Evolutionary conservation across 1,284 basidiomycete genomes (phyloP).

Genomic region (Inonotus hispidus): DNA sequence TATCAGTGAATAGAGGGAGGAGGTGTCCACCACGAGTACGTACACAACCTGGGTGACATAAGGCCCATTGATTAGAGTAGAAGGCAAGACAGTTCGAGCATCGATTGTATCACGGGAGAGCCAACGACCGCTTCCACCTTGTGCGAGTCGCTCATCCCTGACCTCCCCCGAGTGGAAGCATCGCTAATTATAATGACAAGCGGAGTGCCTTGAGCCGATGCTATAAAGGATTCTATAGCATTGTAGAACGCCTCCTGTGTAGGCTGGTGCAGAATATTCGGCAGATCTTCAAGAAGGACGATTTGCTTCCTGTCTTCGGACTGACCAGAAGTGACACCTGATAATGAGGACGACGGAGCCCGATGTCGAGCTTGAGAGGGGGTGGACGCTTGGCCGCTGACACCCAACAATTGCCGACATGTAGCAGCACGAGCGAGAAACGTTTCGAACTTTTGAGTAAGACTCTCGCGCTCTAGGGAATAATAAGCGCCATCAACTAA

Average conservation of each 20-base stretch:
- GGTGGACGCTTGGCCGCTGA: conserved; percentile 19
- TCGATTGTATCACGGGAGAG: conserved; percentile 55
- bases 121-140: conserved; percentile 35
- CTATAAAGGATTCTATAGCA: conserved; percentile 55
- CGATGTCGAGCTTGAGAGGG: conserved; percentile 16
- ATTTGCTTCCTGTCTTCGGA: conserved; percentile 40
- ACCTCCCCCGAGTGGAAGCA: conserved; percentile 68
- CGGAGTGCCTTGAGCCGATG: conserved; percentile 44
- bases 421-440: conserved; percentile 74
- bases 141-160: conserved; percentile 47
- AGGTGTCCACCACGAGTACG: conserved; percentile 23
- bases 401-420: conserved; percentile 52
- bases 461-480: conserved; percentile 47
- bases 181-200: conserved; percentile 86
- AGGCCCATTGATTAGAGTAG: conserved; percentile 52
- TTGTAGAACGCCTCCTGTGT: conserved; percentile 78
- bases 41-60: conserved; percentile 74
- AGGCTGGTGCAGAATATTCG: conserved; percentile 76
- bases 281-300: conserved; percentile 88
- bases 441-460: conserved; percentile 68
- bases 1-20: conserved; percentile 5
- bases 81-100: conserved; percentile 61
- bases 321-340: conserved; percentile 6
- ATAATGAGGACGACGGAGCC: background rate
- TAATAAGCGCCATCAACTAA: background rate